Base-by-base conservation (phyloP, 2,329 filamentous ascomycete species). In the Aspergillus fischeri region DNA sequence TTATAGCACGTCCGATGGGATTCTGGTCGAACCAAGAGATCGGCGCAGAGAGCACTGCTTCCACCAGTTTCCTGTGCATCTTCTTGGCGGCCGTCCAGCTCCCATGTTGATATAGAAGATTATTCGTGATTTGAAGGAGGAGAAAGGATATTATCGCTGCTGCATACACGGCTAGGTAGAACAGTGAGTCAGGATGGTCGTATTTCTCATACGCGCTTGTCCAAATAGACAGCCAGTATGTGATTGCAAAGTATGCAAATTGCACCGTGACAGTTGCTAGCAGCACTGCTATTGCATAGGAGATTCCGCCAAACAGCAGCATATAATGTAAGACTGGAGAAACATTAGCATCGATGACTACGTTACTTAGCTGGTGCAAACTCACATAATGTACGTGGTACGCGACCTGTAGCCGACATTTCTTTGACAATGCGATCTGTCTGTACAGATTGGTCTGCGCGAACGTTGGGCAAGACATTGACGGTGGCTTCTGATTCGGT, bases 21-120 rank as follows among this genome's bases (percentile, higher is more conserved):
- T 82, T 77, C 49, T 79, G 69, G 65, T 83, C 82, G 63, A 82
- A 85, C 83, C 83, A 86, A 3, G 80, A 78, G 9, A 85, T 72
- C 1, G 83, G 80, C 3, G 83, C 83, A 25, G 75, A 73, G 71
- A 86, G 75, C 20, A 85, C 73, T 20, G 81, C 77, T 11, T 71
- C 73, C 48, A 85, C 79, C 52, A 85, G 80, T 52, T 78, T 77
- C 14, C 75, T 74, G 69, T 86, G 83, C 47, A 85, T 76, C 35
- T 70, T 75, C 32, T 76, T 75, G 0, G 82, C 83, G 2, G 83
- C 83, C n/a, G 74, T 72, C 83, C 83, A 85, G 6, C 80, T 79
- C 21, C 83, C 83, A 62, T 78, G 80, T 64, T 82, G 81, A 62
- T 82, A 85, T 29, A 78, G 70, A 3, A 70, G 51, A 35, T 64